These are phyloP conservation scores for Colletotrichum siamense DNA, from an alignment of 2,329 filamentous ascomycete genomes.

Conservation along the genomic window DNA sequence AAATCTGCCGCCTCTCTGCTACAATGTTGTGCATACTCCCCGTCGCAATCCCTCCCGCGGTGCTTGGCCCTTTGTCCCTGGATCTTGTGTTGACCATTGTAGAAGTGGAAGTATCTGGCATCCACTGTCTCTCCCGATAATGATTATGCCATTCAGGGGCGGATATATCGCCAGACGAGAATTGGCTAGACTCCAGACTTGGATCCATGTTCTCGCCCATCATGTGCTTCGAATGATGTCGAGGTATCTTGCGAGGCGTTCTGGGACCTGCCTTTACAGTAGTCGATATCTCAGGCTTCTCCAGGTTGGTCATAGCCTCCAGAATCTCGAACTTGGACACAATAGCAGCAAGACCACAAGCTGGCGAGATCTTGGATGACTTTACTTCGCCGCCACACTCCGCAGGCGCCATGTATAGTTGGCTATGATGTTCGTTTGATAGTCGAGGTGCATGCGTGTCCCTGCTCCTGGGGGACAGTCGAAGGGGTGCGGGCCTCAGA, in stretches of 20 bases:
- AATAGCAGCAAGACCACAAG: neutral
- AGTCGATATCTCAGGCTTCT: neutral
- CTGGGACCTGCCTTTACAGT: neutral
- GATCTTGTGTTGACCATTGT: neutral
- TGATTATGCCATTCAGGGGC: neutral
- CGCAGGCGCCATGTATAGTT: neutral
- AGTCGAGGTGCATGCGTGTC: neutral
- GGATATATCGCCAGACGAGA: neutral
- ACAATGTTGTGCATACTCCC: neutral
- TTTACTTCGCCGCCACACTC: neutral
- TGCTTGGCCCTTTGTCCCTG: neutral
- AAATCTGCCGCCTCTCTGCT: neutral
- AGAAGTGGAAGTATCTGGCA: neutral
- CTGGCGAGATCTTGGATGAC: neutral
- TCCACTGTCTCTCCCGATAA: neutral
- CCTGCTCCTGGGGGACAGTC: neutral
- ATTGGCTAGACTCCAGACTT: neutral
- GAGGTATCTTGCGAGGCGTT: neutral
- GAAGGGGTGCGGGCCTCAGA: neutral
- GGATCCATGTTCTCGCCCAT: neutral
- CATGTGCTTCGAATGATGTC: neutral
- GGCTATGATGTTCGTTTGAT: neutral
- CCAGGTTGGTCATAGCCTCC: neutral
- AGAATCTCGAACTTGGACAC: constrained; percentile 13
- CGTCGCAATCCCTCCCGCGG: neutral